phyloP scores from a whole-genome alignment of 345 rosid species.

The Streptanthus diversifolius region DNA sequence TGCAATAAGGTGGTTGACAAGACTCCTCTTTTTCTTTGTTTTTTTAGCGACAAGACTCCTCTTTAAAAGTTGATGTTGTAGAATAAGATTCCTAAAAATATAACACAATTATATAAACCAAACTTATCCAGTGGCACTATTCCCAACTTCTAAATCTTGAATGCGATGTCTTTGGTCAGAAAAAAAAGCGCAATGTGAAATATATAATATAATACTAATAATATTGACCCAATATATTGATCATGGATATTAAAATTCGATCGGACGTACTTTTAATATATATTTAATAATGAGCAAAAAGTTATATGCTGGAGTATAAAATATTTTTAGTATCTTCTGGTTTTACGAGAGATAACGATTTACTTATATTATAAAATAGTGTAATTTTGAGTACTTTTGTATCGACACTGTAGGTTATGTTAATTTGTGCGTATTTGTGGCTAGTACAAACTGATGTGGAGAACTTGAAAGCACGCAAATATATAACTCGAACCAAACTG shows the following conservation, averaged over 20 bases:
- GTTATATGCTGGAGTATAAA: neutral
- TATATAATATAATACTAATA: neutral
- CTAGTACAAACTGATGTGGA: neutral
- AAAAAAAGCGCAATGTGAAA: neutral
- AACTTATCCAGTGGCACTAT: conserved; percentile 22
- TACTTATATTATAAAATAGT: too few species aligned
- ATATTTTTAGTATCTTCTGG: too few species aligned
- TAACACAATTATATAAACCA: neutral
- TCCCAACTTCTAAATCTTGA: conserved; percentile 19
- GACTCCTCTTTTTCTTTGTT: neutral
- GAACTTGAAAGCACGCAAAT: neutral
- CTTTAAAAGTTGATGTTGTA: conserved; percentile 11
- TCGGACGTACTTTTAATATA: neutral
- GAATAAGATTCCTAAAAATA: neutral
- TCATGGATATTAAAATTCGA: neutral
- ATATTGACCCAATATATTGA: neutral
- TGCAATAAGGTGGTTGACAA: conserved; percentile 28
- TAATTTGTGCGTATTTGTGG: neutral
- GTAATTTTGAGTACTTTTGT: too few species aligned
- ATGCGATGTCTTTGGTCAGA: neutral
- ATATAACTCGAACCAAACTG: neutral
- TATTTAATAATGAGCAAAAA: neutral
- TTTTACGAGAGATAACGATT: too few species aligned
- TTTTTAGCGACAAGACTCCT: conserved; percentile 10
- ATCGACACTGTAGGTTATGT: neutral